These are phyloP conservation scores for Candida vaughaniae DNA, from an alignment of 805 yeast genomes.

Conservation along the genomic window DNA sequence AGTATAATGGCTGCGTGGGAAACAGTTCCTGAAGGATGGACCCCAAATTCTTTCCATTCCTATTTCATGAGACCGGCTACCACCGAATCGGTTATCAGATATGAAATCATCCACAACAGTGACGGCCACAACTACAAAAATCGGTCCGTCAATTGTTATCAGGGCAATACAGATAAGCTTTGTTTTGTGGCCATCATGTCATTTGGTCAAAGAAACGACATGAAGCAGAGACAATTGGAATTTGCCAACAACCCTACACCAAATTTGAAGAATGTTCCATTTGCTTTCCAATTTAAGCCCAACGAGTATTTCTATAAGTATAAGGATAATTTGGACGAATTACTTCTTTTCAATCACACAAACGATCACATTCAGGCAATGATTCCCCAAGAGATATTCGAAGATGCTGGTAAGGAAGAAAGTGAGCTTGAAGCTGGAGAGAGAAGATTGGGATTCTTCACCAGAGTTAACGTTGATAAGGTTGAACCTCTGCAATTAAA, in stretches of 20 bases:
- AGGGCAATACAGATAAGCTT: slow-evolving; percentile 24
- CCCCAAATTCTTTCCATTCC: slow-evolving; percentile 41
- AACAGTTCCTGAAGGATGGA: slow-evolving; percentile 23
- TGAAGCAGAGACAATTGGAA: slow-evolving; percentile 14
- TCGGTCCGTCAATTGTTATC: slow-evolving; percentile 32
- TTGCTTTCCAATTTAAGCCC: slow-evolving; percentile 31
- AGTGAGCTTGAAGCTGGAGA: slow-evolving; percentile 19
- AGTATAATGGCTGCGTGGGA: slow-evolving; percentile 39
- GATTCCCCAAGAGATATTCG: slow-evolving; percentile 16
- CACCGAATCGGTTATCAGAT: slow-evolving; percentile 25
- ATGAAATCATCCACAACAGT: slow-evolving; percentile 30
- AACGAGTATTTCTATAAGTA: slow-evolving; percentile 26
- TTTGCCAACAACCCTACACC: slow-evolving; percentile 16
- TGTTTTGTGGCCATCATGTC: slow-evolving; percentile 37
- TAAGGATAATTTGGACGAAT: slow-evolving; percentile 18
- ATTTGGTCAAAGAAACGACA: slow-evolving; percentile 29
- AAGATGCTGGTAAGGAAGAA: slow-evolving; percentile 13
- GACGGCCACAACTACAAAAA: slow-evolving; percentile 37
- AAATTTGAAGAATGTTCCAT: slow-evolving; percentile 23
- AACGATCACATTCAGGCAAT: slow-evolving; percentile 15
- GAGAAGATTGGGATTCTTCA: slow-evolving; percentile 30
- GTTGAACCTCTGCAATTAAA: slow-evolving; percentile 16
- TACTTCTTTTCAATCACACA: slow-evolving; percentile 24
- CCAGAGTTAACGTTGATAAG: slow-evolving; percentile 27
- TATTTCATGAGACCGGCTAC: slow-evolving; percentile 39